Evolutionary conservation across 768 basidiomycete species (phyloP).

Genomic region (Phaeotremella skinneri): DNA sequence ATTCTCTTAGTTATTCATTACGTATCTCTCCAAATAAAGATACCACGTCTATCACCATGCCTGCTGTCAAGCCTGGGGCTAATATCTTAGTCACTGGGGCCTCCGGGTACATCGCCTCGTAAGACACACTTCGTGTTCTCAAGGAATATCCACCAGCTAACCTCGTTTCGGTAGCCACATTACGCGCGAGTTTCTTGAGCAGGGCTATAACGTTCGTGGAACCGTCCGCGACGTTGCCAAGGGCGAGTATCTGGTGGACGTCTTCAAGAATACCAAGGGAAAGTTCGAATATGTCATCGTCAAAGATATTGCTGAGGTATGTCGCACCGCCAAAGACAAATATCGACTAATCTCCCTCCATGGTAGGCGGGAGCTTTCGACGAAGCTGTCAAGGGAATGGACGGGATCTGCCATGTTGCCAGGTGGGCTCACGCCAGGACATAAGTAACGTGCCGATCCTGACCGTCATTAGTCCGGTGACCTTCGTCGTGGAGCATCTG

Average conservation of each 20-base stretch:
- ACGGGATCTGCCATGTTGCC: conserved; percentile 57
- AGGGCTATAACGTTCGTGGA: conserved; percentile 35
- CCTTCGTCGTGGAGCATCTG: conserved; percentile 15
- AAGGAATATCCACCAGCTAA: background rate
- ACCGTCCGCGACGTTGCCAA: conserved; percentile 64
- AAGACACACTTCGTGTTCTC: too few relatives aligned
- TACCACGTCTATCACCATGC: conserved; percentile 6
- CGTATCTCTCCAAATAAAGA: too few relatives aligned
- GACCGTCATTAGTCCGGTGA: conserved; percentile 1
- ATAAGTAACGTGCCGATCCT: background rate
- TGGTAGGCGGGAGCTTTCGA: conserved; percentile 62
- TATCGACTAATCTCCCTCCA: background rate
- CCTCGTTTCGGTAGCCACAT: background rate
- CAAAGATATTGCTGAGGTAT: conserved; percentile 62
- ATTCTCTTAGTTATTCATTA: too few relatives aligned
- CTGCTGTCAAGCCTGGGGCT: conserved; percentile 10
- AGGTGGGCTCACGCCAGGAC: background rate
- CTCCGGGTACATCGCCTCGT: conserved; percentile 26
- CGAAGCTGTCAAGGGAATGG: conserved; percentile 69
- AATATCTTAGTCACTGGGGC: conserved; percentile 31
- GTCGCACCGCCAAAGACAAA: conserved; percentile 10
- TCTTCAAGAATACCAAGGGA: conserved; percentile 59
- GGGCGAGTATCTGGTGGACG: conserved; percentile 58
- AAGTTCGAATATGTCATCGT: conserved; percentile 63
- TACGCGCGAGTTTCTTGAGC: conserved; percentile 11